phyloP scores from a whole-genome alignment of 148 eudicot species.

The Selenicereus undatus region DNA sequence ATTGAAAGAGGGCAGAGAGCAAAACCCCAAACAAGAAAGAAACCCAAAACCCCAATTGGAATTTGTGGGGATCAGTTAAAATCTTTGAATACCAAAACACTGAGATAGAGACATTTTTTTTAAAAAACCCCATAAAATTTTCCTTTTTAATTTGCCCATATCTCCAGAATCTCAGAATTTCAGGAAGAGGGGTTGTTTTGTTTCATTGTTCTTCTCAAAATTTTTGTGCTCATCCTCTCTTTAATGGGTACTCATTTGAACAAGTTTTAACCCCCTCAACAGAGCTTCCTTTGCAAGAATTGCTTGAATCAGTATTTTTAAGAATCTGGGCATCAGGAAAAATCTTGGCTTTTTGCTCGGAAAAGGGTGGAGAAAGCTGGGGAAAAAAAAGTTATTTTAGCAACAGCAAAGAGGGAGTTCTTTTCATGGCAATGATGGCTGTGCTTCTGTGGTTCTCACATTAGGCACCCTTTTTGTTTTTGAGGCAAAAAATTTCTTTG shows the following conservation, averaged over 20 bases:
- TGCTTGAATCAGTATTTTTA: slow-evolving; percentile 21
- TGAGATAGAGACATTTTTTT: slow-evolving; percentile 10
- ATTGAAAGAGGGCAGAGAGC: slow-evolving; percentile 10
- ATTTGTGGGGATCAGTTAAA: slow-evolving; percentile 48
- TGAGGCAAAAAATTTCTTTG: slow-evolving; percentile 1
- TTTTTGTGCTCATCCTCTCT: not conserved
- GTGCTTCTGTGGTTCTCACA: slow-evolving; percentile 20
- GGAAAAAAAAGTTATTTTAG: not conserved
- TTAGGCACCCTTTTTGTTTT: slow-evolving; percentile 10
- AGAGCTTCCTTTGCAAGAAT: slow-evolving; percentile 19
- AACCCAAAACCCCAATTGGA: slow-evolving; percentile 26
- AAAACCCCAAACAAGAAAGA: slow-evolving; percentile 23
- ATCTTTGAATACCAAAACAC: slow-evolving; percentile 27
- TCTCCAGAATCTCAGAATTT: slow-evolving; percentile 54
- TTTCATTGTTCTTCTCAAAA: slow-evolving; percentile 22
- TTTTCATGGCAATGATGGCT: slow-evolving; percentile 24
- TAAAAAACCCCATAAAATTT: not conserved
- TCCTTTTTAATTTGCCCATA: slow-evolving; percentile 25
- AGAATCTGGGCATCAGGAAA: slow-evolving; percentile 25
- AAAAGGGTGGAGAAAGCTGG: not conserved
- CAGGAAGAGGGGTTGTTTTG: slow-evolving; percentile 19
- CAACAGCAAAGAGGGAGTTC: not conserved
- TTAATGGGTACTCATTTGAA: slow-evolving; percentile 18
- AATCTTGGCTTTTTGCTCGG: slow-evolving; percentile 22
- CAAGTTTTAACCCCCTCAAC: slow-evolving; percentile 16